Percentiles rank a stretch among this genome's conserved stretches.
phyloP scores from a whole-genome alignment of 2,329 filamentous ascomycete genomes.

The Decorospora gaudefroyi region DNA sequence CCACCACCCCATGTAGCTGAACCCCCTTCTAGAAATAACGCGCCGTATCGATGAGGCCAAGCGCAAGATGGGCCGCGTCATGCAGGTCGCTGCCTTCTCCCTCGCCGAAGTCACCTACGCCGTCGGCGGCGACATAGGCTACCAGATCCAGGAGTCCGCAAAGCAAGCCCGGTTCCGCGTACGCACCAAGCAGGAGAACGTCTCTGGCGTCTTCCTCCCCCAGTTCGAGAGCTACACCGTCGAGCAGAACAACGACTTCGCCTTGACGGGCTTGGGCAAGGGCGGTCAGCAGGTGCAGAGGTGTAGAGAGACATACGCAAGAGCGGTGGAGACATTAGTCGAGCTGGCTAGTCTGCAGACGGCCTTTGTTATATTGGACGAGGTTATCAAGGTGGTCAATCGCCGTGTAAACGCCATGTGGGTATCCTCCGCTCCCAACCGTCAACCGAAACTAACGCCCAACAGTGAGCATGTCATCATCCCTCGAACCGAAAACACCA shows the following conservation, averaged over 20 bases:
- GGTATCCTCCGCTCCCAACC: conserved; percentile 41
- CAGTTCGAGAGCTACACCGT: conserved; percentile 89
- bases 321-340: conserved; percentile 93
- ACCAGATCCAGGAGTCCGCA: conserved; percentile 95
- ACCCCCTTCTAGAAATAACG: conserved; percentile 71
- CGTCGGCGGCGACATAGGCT: conserved; percentile 89
- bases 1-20: conserved; percentile 27
- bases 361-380: conserved; percentile 95
- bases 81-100: conserved; percentile 98
- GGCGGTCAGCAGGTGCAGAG: conserved; percentile 96
- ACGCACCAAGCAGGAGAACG: conserved; percentile 95
- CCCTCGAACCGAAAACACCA: conserved; percentile 97
- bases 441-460: conserved; percentile 22
- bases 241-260: conserved; percentile 93
- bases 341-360: conserved; percentile 96
- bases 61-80: conserved; percentile 98
- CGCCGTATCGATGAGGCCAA: conserved; percentile 97
- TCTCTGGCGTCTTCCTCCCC: conserved; percentile 92
- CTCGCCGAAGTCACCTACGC: conserved; percentile 97
- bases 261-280: conserved; percentile 91
- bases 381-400: conserved; percentile 99
- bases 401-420: conserved; percentile 96
- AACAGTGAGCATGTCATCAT: conserved; percentile 89
- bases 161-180: conserved; percentile 91
- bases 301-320: conserved; percentile 92